A percentile compares a stretch with the other conserved stretches of the same genome.
phyloP scores from a whole-genome alignment of 1,139 yeast genomes.

The Saccharomycopsis hybrid region DNA sequence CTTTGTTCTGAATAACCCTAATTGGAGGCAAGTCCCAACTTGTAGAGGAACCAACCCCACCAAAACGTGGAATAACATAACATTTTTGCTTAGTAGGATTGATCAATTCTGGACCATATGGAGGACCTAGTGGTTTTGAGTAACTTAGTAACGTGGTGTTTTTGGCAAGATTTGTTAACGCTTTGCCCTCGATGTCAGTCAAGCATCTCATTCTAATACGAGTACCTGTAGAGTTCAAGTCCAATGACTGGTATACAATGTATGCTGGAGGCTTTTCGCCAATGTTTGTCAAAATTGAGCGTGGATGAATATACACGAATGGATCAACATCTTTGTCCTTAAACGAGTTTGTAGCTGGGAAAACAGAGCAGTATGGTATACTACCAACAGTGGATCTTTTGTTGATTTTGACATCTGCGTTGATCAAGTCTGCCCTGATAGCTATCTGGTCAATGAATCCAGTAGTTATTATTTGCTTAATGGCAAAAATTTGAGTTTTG shows the following conservation, averaged over 20 bases:
- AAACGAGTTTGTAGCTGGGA: conserved; percentile 41
- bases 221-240: conserved; percentile 31
- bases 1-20: conserved; percentile 63
- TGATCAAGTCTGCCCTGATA: conserved; percentile 68
- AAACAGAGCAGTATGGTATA: conserved; percentile 69
- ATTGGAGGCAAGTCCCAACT: conserved; percentile 93
- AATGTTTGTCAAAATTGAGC: conserved; percentile 49
- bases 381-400: conserved; percentile 54
- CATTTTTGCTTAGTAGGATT: conserved; percentile 68
- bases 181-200: conserved; percentile 69
- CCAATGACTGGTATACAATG: conserved; percentile 62
- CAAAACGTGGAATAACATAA: conserved; percentile 86
- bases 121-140: conserved; percentile 89
- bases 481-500: conserved; percentile 60
- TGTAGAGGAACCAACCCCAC: conserved; percentile 76
- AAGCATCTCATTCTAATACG: conserved; percentile 69
- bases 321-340: conserved; percentile 38
- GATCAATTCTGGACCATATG: conserved; percentile 71
- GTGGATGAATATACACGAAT: conserved; percentile 70
- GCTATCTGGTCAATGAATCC: conserved; percentile 93
- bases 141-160: conserved; percentile 67
- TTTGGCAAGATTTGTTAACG: conserved; percentile 72
- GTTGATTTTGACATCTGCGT: conserved; percentile 54
- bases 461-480: conserved; percentile 88
- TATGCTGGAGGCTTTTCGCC: conserved; percentile 73